Evolutionary conservation across 2,329 filamentous ascomycete genomes (phyloP).

Genomic region (Emergomyces orientalis): DNA sequence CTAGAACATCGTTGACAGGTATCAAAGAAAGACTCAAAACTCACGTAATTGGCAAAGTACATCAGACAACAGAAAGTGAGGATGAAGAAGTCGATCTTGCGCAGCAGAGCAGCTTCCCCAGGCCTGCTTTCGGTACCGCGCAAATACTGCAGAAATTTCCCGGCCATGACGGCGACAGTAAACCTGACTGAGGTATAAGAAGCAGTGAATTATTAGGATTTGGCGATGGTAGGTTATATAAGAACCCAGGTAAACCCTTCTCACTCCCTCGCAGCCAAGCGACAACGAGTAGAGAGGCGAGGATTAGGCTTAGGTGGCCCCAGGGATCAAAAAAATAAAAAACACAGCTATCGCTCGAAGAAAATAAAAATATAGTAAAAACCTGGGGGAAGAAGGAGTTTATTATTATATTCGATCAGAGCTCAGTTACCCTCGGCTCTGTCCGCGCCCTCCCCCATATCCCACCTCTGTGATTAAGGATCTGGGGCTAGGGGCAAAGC

Average conservation of each 20-base stretch:
- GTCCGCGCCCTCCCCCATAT: background rate
- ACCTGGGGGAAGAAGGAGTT: background rate
- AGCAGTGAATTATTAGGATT: background rate
- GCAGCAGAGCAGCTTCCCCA: conserved; percentile 28
- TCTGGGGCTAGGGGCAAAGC: background rate
- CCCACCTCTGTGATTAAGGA: background rate
- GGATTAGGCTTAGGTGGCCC: background rate
- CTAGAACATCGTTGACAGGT: background rate
- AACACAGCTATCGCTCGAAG: background rate
- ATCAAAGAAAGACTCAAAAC: conserved; percentile 3
- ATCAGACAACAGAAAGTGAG: conserved; percentile 36
- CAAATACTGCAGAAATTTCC: conserved; percentile 13
- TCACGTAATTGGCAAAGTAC: conserved; percentile 37
- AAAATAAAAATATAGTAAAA: background rate
- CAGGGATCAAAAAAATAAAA: background rate
- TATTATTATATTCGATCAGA: background rate
- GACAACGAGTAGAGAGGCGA: conserved; percentile 4
- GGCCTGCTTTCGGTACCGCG: conserved; percentile 15
- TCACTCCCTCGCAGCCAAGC: background rate
- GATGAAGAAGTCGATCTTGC: conserved; percentile 44
- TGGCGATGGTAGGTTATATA: background rate
- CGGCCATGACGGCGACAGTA: conserved; percentile 3
- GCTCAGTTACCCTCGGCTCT: background rate
- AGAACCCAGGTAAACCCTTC: background rate
- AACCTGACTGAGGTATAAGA: background rate